Evolutionary conservation across 352 stramenopile genomes (phyloP), one percentile per base, ranked within the genome.

Genomic region (Phytophthora foliorum): DNA sequence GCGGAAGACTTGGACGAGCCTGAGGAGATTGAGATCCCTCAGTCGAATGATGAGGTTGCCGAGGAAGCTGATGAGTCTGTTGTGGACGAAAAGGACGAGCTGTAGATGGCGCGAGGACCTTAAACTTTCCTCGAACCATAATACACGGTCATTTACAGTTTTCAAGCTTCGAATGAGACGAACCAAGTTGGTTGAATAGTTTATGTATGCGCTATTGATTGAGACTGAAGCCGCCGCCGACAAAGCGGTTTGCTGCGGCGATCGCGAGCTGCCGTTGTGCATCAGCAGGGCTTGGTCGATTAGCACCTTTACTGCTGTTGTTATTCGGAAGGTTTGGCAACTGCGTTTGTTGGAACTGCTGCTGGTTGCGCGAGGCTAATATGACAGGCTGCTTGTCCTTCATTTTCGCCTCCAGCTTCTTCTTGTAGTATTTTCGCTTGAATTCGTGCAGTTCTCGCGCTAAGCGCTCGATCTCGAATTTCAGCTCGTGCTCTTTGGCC

Each of bases 351-450:
- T 72, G 57, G 16, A 63, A 67, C 27, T 74, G 57, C 45, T 65
- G 53, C 53, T 78, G 71, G 41, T 73, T 75, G 5, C 61, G 67
- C 19, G 71, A 73, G 17, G 48, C 49, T 16, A 85, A 41, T 13
- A 79, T 63, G 27, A 76, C 64, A 5, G 70, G 63, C 22, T 81
- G 78, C 51, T 84, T 91, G 53, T 88, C 82, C 32, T 86, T 84
- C 58, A 95, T 90, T 69, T 96, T 94, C 29, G 91, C 84, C 55
- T 96, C 86, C 11, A 95, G 84, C 64, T 96, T 96, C 72, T 92
- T 93, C 69, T 98, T 96, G 88, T 98, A 99, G 67, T 98, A 98
- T 71, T 98, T 98, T 52, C 94, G 87, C 70, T 98, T 98, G 68
- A 97, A 96, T 52, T 99, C 96, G 57, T 98, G 88, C 21, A 98